These are phyloP conservation scores for Microcos paniculata DNA, from an alignment of 345 rosid species.

Conservation along the genomic window DNA sequence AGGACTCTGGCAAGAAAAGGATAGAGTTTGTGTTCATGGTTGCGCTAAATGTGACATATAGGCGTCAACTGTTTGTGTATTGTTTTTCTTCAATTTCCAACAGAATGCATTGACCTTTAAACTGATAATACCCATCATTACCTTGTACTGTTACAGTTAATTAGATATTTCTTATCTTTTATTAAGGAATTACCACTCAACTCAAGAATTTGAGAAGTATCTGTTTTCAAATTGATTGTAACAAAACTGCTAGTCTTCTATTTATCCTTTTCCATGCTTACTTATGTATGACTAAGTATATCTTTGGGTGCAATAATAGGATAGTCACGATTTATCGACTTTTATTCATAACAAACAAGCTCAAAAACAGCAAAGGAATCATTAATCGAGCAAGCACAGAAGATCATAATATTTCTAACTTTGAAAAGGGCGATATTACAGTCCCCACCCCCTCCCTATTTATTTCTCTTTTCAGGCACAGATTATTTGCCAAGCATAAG, in stretches of 20 bases:
- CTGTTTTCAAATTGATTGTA: too few relatives aligned
- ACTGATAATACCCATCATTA: too few relatives aligned
- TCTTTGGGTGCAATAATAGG: too few relatives aligned
- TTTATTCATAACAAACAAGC: neutral
- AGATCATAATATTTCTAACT: neutral
- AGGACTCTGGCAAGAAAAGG: neutral
- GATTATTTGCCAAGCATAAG: neutral
- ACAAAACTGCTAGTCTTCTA: too few relatives aligned
- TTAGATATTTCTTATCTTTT: too few relatives aligned
- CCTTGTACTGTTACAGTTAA: too few relatives aligned
- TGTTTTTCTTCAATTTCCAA: neutral
- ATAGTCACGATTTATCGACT: too few relatives aligned
- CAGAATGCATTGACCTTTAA: neutral
- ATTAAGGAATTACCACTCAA: too few relatives aligned
- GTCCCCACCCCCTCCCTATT: neutral
- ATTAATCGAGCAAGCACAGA: neutral
- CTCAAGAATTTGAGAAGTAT: too few relatives aligned
- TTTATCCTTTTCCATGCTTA: too few relatives aligned
- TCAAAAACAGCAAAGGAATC: neutral
- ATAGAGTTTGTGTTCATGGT: neutral
- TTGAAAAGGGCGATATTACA: neutral
- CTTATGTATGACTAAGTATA: too few relatives aligned
- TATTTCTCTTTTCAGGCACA: neutral
- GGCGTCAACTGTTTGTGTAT: neutral
- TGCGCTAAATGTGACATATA: neutral